Conservation (phyloP, 78 protist genomes). For the Capsaspora owczarzaki region DNA sequence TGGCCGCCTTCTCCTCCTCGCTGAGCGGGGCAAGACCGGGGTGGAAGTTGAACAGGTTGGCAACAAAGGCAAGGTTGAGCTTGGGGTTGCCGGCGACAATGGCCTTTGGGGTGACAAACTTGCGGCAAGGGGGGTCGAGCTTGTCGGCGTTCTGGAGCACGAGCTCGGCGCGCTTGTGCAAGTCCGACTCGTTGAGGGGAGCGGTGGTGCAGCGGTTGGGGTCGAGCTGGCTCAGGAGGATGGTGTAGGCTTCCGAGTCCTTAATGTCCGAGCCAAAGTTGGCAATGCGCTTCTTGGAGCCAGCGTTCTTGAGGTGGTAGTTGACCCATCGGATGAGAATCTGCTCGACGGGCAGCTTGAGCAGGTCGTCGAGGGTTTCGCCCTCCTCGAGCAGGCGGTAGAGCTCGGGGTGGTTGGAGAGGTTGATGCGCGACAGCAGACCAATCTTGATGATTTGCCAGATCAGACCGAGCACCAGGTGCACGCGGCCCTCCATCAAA, state of each 20-base stretch:
- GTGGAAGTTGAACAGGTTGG: slow-evolving; percentile 82
- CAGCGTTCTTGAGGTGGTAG: slow-evolving; percentile 78
- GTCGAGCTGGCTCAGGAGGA: slow-evolving; percentile 73
- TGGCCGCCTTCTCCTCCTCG: slow-evolving; percentile 8
- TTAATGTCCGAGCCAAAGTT: slow-evolving; percentile 78
- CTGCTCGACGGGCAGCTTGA: slow-evolving; percentile 72
- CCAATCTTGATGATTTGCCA: slow-evolving; percentile 91
- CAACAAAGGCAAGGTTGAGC: slow-evolving; percentile 88
- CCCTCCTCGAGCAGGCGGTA: slow-evolving; percentile 82
- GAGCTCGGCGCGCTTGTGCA: slow-evolving; percentile 62
- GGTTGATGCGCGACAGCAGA: slow-evolving; percentile 62
- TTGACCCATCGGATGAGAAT: slow-evolving; percentile 90
- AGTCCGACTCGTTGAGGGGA: slow-evolving; percentile 17
- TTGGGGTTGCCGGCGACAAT: slow-evolving; percentile 74
- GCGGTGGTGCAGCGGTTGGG: too few species aligned
- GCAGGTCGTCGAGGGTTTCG: slow-evolving; percentile 73
- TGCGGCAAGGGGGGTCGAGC: slow-evolving; percentile 52
- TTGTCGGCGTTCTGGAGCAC: slow-evolving; percentile 77
- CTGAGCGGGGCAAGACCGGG: slow-evolving; percentile 56
- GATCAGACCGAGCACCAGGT: slow-evolving; percentile 84
- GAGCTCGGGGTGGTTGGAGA: slow-evolving; percentile 82
- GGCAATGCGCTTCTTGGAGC: slow-evolving; percentile 54
- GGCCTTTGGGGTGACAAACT: slow-evolving; percentile 64
- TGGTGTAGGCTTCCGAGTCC: slow-evolving; percentile 45
- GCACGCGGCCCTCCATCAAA: slow-evolving; percentile 57